Conservation (phyloP, 495 filamentous ascomycete species). For the Penicillium pulvis region DNA sequence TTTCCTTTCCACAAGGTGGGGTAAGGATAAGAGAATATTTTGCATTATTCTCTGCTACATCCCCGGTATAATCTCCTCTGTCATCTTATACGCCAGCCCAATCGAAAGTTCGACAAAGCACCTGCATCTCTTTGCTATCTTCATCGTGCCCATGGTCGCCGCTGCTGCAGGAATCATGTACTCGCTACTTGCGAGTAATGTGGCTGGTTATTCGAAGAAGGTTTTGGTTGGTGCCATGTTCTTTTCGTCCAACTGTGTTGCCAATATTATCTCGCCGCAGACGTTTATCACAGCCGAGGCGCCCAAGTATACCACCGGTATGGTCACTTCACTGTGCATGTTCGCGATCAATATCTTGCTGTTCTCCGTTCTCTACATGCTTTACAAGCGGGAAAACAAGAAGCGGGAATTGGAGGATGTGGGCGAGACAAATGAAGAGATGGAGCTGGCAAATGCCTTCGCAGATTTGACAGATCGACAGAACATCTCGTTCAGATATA, state of each 20-base stretch:
- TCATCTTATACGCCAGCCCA: slow-evolving; percentile 6
- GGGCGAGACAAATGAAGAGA: slow-evolving; percentile 7
- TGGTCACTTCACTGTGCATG: slow-evolving; percentile 2
- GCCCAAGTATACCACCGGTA: slow-evolving; percentile 10
- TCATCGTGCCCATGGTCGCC: slow-evolving; percentile 9
- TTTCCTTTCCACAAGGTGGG: slow-evolving; percentile 39
- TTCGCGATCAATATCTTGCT: slow-evolving; percentile 12
- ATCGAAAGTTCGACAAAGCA: not conserved
- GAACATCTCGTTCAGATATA: slow-evolving; percentile 8
- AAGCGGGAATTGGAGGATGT: slow-evolving; percentile 4
- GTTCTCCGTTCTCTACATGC: slow-evolving; percentile 10
- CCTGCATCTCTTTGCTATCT: slow-evolving; percentile 13
- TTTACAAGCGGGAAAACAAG: slow-evolving; percentile 12
- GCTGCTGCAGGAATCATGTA: slow-evolving; percentile 13
- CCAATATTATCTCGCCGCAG: slow-evolving; percentile 47
- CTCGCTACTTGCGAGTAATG: slow-evolving; percentile 56
- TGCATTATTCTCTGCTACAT: slow-evolving; percentile 26
- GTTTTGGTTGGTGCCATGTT: slow-evolving; percentile 63
- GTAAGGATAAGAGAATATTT: slow-evolving; percentile 51
- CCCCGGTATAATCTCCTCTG: slow-evolving; percentile 20
- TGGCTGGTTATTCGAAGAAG: slow-evolving; percentile 68
- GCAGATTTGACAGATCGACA: slow-evolving; percentile 15
- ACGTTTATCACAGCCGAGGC: slow-evolving; percentile 9
- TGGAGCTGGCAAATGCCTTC: slow-evolving; percentile 18
- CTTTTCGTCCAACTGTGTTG: slow-evolving; percentile 58